Evolutionary conservation across 2,329 filamentous ascomycete species (phyloP).

Genomic region (Penicillium griseofulvum): DNA sequence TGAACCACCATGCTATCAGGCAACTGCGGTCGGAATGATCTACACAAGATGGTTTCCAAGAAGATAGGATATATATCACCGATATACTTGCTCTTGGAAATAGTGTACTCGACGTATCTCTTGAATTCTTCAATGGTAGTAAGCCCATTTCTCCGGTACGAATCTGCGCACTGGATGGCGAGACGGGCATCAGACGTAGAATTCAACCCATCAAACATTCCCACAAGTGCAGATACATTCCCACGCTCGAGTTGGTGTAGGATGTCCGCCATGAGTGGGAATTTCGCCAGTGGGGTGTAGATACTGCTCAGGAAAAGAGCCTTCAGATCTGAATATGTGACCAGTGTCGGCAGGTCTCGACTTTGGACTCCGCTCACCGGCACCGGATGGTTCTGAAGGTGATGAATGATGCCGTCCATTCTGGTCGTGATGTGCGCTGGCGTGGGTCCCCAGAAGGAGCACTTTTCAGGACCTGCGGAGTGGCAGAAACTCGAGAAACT

Average conservation of each 20-base stretch:
- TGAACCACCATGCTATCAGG: conserved; percentile 15
- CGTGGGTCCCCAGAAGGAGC: conserved; percentile 17
- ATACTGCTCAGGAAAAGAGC: conserved; percentile 44
- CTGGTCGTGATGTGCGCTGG: conserved; percentile 45
- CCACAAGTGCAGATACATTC: conserved; percentile 13
- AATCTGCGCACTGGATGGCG: conserved; percentile 17
- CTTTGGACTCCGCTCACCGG: conserved; percentile 39
- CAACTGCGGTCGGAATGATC: conserved; percentile 14
- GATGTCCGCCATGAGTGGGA: conserved; percentile 45
- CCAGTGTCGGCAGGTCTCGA: conserved; percentile 44
- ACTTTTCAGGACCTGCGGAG: conserved; percentile 41
- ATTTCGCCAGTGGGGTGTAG: conserved; percentile 48
- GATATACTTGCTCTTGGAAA: conserved; percentile 36
- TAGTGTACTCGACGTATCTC: conserved; percentile 34
- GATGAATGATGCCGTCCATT: conserved; percentile 36
- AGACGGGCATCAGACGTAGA: conserved; percentile 16
- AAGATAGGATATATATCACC: conserved; percentile 39
- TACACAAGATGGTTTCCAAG: conserved; percentile 12
- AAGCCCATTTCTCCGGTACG: conserved; percentile 30
- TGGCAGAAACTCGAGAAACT: conserved; percentile 57
- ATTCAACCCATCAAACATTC: conserved; percentile 8
- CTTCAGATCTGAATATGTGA: conserved; percentile 52
- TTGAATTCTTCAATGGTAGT: conserved; percentile 38
- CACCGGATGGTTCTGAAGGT: conserved; percentile 16
- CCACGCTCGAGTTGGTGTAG: conserved; percentile 30